Evolutionary conservation across 306 rosid genomes (phyloP).

Genomic region (Argentina anserina): DNA sequence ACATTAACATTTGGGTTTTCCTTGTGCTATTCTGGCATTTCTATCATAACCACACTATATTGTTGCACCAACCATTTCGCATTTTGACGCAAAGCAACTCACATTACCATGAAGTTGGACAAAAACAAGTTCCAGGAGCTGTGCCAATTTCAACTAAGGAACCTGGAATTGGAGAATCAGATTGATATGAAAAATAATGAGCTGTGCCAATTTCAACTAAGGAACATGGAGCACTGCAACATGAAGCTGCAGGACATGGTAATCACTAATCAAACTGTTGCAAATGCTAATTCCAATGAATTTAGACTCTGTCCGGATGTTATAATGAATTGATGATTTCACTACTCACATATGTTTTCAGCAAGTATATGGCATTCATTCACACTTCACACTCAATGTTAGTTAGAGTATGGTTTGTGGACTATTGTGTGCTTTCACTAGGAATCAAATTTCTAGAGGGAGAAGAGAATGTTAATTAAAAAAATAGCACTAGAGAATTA

Average conservation of each 20-base stretch:
- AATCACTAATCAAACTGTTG: slow-evolving; percentile 22
- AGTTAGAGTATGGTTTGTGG: background rate
- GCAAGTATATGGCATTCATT: background rate
- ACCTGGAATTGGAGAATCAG: background rate
- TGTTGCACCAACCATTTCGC: no score
- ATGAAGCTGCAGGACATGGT: slow-evolving; percentile 32
- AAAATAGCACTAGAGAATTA: background rate
- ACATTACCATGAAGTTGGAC: no score
- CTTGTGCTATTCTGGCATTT: no score
- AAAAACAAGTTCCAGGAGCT: no score
- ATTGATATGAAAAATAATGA: background rate
- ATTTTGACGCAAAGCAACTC: no score
- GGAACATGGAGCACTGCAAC: background rate
- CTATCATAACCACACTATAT: no score
- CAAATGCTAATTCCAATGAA: background rate
- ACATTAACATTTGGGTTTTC: no score
- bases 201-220: no score
- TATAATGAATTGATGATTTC: background rate
- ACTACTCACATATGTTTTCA: background rate
- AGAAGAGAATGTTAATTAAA: no score
- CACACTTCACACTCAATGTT: no score
- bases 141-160: background rate
- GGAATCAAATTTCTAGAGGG: background rate
- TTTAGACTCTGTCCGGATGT: background rate
- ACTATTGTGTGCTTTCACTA: background rate